Percentiles rank a stretch among this genome's conserved stretches.
phyloP scores from a whole-genome alignment of 2,329 filamentous ascomycete genomes.

The Pseudovirgaria hyperparasitica region DNA sequence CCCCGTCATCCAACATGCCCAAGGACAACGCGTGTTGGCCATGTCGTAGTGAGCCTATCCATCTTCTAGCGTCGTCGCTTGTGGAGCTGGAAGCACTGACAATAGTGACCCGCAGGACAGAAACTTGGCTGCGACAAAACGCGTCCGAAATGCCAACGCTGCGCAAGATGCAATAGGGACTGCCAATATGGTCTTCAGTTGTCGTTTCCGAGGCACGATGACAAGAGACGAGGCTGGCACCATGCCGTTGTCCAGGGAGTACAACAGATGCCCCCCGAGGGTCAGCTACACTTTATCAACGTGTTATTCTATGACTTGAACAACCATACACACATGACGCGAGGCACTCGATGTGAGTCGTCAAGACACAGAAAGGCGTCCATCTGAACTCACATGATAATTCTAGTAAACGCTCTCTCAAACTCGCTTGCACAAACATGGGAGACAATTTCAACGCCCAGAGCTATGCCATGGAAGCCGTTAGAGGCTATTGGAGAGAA shows the following conservation, averaged over 20 bases:
- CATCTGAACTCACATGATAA: neutral
- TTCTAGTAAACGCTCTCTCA: neutral
- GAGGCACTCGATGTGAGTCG: slow-evolving; percentile 1
- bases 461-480: too few species aligned
- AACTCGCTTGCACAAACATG: neutral
- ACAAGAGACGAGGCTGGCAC: slow-evolving; percentile 5
- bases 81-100: too few species aligned
- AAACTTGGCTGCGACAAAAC: slow-evolving; percentile 9
- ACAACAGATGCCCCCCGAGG: neutral
- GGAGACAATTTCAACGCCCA: neutral
- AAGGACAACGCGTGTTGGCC: too few species aligned
- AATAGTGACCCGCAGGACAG: slow-evolving; percentile 4
- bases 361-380: slow-evolving; percentile 1
- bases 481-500: too few species aligned
- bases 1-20: too few species aligned
- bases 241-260: neutral
- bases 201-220: slow-evolving; percentile 8
- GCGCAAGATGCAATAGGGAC: slow-evolving; percentile 3
- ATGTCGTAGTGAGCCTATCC: too few species aligned
- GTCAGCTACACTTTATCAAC: slow-evolving; percentile 1
- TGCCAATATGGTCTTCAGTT: slow-evolving; percentile 9
- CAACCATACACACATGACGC: neutral
- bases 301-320: slow-evolving; percentile 4
- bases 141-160: slow-evolving; percentile 6
- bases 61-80: too few species aligned